phyloP scores from a whole-genome alignment of 768 basidiomycete genomes.

The Tulasnella sp. region DNA sequence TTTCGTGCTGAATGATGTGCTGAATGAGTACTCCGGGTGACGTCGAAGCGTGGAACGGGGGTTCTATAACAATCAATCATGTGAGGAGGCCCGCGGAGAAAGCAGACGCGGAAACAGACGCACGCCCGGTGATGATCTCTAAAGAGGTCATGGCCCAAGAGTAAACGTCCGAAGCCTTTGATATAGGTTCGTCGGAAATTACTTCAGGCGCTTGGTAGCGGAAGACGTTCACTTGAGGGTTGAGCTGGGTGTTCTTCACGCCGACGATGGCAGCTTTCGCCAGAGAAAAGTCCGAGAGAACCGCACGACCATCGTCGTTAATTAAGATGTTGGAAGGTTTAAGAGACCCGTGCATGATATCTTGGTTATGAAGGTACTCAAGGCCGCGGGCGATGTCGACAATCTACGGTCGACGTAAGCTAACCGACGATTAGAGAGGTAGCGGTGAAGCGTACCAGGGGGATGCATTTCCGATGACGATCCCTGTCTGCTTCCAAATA shows the following conservation, averaged over 20 bases:
- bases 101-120: background rate
- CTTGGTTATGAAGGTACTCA: conserved; percentile 7
- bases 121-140: conserved; percentile 11
- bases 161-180: conserved; percentile 18
- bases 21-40: background rate
- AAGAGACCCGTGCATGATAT: conserved; percentile 12
- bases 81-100: background rate
- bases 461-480: background rate
- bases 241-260: background rate
- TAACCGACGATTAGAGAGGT: background rate
- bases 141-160: conserved; percentile 25
- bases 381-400: background rate
- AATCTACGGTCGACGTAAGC: background rate
- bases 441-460: background rate
- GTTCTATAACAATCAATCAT: background rate
- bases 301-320: background rate
- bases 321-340: conserved; percentile 18
- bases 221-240: background rate
- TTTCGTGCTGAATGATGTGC: too few species aligned
- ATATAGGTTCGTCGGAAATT: background rate
- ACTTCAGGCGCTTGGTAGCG: conserved; percentile 17
- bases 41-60: background rate
- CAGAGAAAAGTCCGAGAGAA: conserved; percentile 20
- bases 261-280: background rate
- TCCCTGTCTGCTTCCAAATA: background rate